Conservation (phyloP, 345 rosid genomes). For the Pugionium dolabratum region DNA sequence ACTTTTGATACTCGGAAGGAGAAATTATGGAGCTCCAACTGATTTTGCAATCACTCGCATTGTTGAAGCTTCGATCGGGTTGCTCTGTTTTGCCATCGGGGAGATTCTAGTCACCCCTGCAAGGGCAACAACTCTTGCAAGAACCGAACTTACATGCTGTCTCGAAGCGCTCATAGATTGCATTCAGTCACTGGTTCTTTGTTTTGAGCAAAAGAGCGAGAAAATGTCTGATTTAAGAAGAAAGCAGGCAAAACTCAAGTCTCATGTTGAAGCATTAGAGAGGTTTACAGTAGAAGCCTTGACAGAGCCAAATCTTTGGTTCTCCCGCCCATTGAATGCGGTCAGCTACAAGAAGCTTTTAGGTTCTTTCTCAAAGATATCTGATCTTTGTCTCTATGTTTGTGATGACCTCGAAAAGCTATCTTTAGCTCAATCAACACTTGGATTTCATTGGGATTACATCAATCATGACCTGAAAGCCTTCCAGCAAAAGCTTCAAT, state of each 20-base stretch:
- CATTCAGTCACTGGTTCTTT: conserved; percentile 37
- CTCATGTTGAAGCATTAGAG: conserved; percentile 40
- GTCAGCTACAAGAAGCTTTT: conserved; percentile 46
- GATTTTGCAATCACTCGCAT: conserved; percentile 62
- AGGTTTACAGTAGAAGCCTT: conserved; percentile 52
- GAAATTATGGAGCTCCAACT: conserved; percentile 51
- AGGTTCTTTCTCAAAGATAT: conserved; percentile 45
- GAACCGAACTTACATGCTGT: conserved; percentile 45
- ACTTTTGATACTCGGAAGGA: conserved; percentile 63
- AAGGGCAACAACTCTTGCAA: conserved; percentile 63
- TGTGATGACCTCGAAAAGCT: conserved; percentile 43
- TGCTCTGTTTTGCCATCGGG: conserved; percentile 51
- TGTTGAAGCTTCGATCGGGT: conserved; percentile 59
- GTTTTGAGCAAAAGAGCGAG: conserved; percentile 34
- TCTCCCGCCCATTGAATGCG: conserved; percentile 49
- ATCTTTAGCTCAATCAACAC: conserved; percentile 33
- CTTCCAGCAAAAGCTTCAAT: conserved; percentile 45
- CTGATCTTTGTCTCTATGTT: conserved; percentile 49
- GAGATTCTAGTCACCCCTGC: conserved; percentile 55
- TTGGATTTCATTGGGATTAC: conserved; percentile 41
- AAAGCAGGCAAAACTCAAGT: conserved; percentile 44
- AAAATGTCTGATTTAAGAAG: conserved; percentile 37
- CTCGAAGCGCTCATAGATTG: conserved; percentile 39
- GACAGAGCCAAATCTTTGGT: conserved; percentile 56
- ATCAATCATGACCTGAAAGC: conserved; percentile 44